Evolutionary conservation across 805 yeast species (phyloP), one percentile per base, ranked within the genome.

Genomic region (Candida peoriensis): DNA sequence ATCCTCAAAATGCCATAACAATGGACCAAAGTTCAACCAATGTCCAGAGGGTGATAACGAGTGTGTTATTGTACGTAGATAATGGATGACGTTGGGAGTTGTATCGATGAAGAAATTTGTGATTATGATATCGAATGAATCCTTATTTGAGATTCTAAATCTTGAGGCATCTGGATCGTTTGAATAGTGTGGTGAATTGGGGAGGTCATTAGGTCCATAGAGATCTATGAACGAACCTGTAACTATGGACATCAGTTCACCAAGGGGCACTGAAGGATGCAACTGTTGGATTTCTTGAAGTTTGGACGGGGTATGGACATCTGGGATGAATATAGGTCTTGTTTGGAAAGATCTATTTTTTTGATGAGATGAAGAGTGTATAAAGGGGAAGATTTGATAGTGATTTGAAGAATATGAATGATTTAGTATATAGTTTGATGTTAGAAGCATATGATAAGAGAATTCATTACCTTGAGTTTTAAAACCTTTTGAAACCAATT

Each of bases 141-240:
- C 58, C 8, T 48, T 38, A 48, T 72, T 74, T 6, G 54, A 42
- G 2, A 20, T 22, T 20, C 82, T 55, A 46, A 75, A 74, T 15
- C 58, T 61, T 2, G 44, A 38, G 1, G 77, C 74, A 5, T 44
- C 39, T 2, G 54, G 58, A 34, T 66, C 72, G 7, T 26, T 26
- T 1, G 54, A 45, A 20, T 41, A 46, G 20, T 38, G 41, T 2
- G 40, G 36, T 3, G 52, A 47, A 1, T 23, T 16, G 4, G 46
- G 37, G 3, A 50, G 20, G 23, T 40, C 44, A 6, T 48, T 38
- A 3, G 80, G 77, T 0, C 85, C 84, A 51, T 78, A 80, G 13
- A 81, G 57, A 41, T 81, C 88, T 4, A 69, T 67, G 51, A 83
- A 83, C 0, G 84, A 77, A 0, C 93, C 93, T 0, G 87, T 77